These are phyloP conservation scores for Exutisphaerella laricina DNA, from an alignment of 2,329 filamentous ascomycete species.

Conservation along the genomic window DNA sequence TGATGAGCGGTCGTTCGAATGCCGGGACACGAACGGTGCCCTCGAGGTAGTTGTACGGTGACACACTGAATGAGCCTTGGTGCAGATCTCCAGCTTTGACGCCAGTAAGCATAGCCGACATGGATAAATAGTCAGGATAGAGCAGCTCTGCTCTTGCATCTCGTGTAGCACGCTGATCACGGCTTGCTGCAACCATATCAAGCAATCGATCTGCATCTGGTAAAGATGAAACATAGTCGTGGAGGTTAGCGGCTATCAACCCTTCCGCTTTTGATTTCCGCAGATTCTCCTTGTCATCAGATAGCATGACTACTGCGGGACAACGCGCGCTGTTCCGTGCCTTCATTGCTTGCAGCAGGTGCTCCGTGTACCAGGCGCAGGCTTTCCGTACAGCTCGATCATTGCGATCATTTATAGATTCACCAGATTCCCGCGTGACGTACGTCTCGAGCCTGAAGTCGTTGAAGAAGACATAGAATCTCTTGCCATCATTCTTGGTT, in stretches of 20 bases:
- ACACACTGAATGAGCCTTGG: conserved; percentile 93
- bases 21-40: conserved; percentile 83
- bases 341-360: conserved; percentile 61
- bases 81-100: conserved; percentile 84
- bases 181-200: conserved; percentile 84
- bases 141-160: conserved; percentile 65
- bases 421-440: conserved; percentile 64
- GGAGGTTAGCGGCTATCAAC: conserved; percentile 59
- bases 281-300: conserved; percentile 83
- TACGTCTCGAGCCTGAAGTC: conserved; percentile 94
- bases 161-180: conserved; percentile 60
- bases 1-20: conserved; percentile 81
- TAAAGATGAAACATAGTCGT: conserved; percentile 75
- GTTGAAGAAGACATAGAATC: conserved; percentile 99
- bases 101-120: conserved; percentile 92
- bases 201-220: conserved; percentile 79
- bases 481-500: conserved; percentile 92
- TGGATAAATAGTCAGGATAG: conserved; percentile 82
- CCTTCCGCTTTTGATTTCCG: conserved; percentile 71
- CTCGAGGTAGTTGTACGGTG: conserved; percentile 96
- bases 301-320: conserved; percentile 86
- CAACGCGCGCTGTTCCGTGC: conserved; percentile 49
- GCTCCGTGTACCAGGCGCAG: conserved; percentile 83
- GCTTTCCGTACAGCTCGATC: conserved; percentile 84
- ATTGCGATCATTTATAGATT: conserved; percentile 94